Base-by-base conservation (phyloP, 148 eudicot genomes). In the Salicornia ramosissima region DNA sequence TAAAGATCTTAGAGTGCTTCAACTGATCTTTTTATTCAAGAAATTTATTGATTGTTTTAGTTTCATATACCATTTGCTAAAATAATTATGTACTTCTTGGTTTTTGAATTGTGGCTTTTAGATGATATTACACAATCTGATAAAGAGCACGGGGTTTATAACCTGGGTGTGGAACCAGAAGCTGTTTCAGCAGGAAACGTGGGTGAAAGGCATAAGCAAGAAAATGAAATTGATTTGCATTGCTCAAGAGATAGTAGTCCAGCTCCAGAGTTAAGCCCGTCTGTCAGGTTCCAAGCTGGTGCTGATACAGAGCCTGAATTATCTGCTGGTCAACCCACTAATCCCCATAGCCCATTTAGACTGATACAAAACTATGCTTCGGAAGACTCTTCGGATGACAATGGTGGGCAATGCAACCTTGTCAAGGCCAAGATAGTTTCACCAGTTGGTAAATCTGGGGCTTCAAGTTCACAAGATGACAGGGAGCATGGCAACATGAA, bases 111-210 rank as follows among this genome's bases (percentile, higher is more conserved):
- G 60, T 81, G 73, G 70, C 69, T 71, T 67, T 10, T 74, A 92
- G 97, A 92, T 86, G 97, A 92, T 77, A 83, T 87, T 69, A 86
- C 85, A 36, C 88, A 84, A 67, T 74, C 77, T 69, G 86, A 81
- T 51, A 83, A 82, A 71, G 83, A 80, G 67, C 79, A 49, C 46
- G 70, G 34, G 42, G 57, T 60, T 64, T 22, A 39, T 55, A n/a
- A 75, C 42, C 43, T 67, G 79, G 72, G 60, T 71, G 10, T 58
- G 33, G 72, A 79, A 51, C 61, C 52, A 21, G 84, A 64, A 33
- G 47, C 70, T 67, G 65, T 53, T 71, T 43, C 58, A 54, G 71
- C 77, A 74, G 81, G 72, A 65, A 67, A 76, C 67, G 77, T 69
- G 34, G 33, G 68, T 75, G 85, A 75, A 63, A 50, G 19, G 64